Conservation (phyloP, 352 stramenopile genomes). For the Phytophthora tubulina region DNA sequence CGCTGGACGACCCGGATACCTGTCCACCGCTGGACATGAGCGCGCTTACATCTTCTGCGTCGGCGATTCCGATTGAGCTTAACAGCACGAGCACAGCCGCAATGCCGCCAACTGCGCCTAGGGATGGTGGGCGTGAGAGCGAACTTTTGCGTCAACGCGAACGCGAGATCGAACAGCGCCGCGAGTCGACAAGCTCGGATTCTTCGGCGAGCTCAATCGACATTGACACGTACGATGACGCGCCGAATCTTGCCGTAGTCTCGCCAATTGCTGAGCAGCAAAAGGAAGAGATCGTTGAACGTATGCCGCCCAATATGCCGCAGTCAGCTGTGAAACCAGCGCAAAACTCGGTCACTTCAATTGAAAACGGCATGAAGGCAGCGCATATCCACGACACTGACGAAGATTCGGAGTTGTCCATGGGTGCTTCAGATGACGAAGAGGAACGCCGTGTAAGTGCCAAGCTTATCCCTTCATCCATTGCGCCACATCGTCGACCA, state of each 20-base stretch:
- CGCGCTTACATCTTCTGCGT: constrained; percentile 38
- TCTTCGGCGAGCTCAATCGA: constrained; percentile 79
- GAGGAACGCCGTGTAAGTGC: constrained; percentile 28
- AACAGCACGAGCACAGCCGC: constrained; percentile 21
- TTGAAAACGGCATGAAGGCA: constrained; percentile 20
- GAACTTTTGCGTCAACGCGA: constrained; percentile 31
- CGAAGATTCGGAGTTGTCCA: constrained; percentile 52
- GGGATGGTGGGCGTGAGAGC: constrained; percentile 19
- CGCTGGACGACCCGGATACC: constrained; percentile 21
- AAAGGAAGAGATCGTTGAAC: neutral
- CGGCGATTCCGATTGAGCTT: constrained; percentile 33
- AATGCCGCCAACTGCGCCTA: constrained; percentile 15
- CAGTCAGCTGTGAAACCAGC: neutral
- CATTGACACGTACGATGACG: constrained; percentile 67
- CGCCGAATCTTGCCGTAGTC: constrained; percentile 9
- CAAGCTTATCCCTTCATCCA: constrained; percentile 8
- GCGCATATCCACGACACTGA: constrained; percentile 37
- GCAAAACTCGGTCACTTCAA: constrained; percentile 3
- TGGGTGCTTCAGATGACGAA: constrained; percentile 51
- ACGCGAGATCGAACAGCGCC: constrained; percentile 30
- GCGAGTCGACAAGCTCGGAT: constrained; percentile 62
- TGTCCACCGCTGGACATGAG: constrained; percentile 46
- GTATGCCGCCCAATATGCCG: neutral
- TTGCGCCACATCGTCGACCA: constrained; percentile 1
- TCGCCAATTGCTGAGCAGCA: constrained; percentile 34